Percentiles rank a stretch among this genome's conserved stretches.
These are phyloP conservation scores for Rhizophagus clarus DNA, from an alignment of 192 early-diverging fungal species.

Conservation along the genomic window DNA sequence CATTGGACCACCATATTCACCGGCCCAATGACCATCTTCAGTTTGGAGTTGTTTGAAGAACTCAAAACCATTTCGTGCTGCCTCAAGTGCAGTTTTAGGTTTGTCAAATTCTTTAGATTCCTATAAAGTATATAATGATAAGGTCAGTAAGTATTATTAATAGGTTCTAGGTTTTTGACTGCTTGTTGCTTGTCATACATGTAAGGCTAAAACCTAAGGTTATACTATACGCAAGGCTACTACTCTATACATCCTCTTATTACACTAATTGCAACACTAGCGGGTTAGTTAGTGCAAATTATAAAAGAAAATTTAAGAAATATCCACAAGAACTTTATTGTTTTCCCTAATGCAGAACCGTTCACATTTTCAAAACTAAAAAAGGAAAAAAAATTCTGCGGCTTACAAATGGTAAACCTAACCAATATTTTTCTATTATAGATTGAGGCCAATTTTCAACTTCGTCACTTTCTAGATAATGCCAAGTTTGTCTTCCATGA, in stretches of 20 bases:
- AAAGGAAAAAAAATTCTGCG: background rate
- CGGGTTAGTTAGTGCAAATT: too few species aligned
- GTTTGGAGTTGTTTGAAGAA: conserved; percentile 90
- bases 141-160: background rate
- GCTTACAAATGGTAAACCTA: conserved; percentile 58
- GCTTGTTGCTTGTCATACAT: too few species aligned
- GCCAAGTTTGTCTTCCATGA: conserved; percentile 92
- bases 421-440: conserved; percentile 85
- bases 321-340: too few species aligned
- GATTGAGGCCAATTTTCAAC: conserved; percentile 71
- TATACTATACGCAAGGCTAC: too few species aligned
- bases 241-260: too few species aligned
- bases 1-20: conserved; percentile 97
- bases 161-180: too few species aligned
- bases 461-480: conserved; percentile 67
- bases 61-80: conserved; percentile 89
- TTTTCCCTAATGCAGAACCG: background rate
- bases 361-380: background rate
- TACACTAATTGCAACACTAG: too few species aligned
- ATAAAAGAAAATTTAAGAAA: too few species aligned
- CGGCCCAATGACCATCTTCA: conserved; percentile 92
- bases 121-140: conserved; percentile 21
- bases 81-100: conserved; percentile 71
- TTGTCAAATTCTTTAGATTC: conserved; percentile 40
- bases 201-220: too few species aligned